Evolutionary conservation across 768 basidiomycete genomes (phyloP), one percentile per base, ranked within the genome.

Genomic region (Agaricus subrufescens): DNA sequence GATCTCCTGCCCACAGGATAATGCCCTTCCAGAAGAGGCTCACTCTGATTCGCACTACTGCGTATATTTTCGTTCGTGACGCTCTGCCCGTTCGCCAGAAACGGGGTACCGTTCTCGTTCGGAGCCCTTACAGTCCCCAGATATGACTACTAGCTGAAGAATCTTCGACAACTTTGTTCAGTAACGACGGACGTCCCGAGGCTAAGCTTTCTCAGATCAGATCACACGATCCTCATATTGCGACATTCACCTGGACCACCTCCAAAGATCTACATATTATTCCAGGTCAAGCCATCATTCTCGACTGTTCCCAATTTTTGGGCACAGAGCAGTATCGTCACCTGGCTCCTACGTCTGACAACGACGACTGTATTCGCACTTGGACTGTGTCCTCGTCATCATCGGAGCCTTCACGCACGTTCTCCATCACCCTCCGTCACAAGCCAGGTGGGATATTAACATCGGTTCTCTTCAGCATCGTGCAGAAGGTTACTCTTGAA

Each of bases 71-170:
- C 48, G 78, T 87, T 8, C 67, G 71, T 27, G 71, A 84, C 50
- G 84, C 83, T 0, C 68, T 86, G 12, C 83, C 84, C 0, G 62
- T 80, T 23, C 76, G 82, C 14, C 76, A 80, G 61, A 42, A 54
- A 42, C 26, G 6, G 12, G 53, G 25, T 4, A 54, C 45, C 4
- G 6, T 7, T 1, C 30, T 27, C 19, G 11, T 19, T 26, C 14
- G 59, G 0, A 77, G 82, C 52, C 82, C 84, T 3, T 85, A 86
- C 65, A 84, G 81, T 61, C 84, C 85, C 1, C 83, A 84, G 1
- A 63, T 85, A 46, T 74, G 72, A 26, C 71, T 74, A 31, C 71
- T 87, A 3, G 74, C 77, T 0, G 81, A 80, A 57, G 84, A 86
- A 61, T 58, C 19, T 19, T 19, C 19, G 19, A 19, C 19, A 19